Evolutionary conservation across 1,284 basidiomycete genomes (phyloP), one percentile per base, ranked within the genome.

Genomic region (Pseudozyma hubeiensis): DNA sequence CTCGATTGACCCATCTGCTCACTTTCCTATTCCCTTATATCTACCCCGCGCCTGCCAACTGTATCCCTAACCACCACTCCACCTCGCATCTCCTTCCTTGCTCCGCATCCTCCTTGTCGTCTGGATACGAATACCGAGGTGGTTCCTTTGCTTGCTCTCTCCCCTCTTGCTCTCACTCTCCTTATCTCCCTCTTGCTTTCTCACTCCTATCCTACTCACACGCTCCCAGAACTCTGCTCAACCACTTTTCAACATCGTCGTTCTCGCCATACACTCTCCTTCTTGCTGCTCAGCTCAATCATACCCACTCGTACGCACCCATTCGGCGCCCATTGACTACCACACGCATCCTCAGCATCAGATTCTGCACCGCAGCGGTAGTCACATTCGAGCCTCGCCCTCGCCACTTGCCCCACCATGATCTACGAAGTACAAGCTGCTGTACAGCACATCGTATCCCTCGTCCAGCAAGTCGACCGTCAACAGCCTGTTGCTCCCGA

Each of bases 361-460:
- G 24, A 24, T 24, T 24, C 24, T 24, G 24, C 35, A 46, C 45
- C 29, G 29, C 45, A 14, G 19, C 24, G 2, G 3, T 13, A 44
- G 11, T 16, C n/a, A 16, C 40, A 41, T 37, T 10, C 35, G 9
- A 37, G 14, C 35, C 9, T 37, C 35, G 9, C 14, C 9, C 35
- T 37, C 9, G 9, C 14, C 14, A 14, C 35, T 37, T 37, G 35
- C 34, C 44, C 7, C 55, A 47, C 48, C 40, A 78, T 78, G 75
- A 65, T 75, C 58, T 63, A 64, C 59, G 75, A 78, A 62, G 66
- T 78, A 17, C 59, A 63, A 7, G 75, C 75, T 11, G 73, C 71
- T 17, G 69, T 73, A 46, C 59, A 64, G 5, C 63, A 75, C 64
- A 61, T 78, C 35, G 34, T 59, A 43, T 45, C 48, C 24, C 72